Conservation (phyloP, 805 yeast species). For the Myxozyma vanderwaltii region DNA sequence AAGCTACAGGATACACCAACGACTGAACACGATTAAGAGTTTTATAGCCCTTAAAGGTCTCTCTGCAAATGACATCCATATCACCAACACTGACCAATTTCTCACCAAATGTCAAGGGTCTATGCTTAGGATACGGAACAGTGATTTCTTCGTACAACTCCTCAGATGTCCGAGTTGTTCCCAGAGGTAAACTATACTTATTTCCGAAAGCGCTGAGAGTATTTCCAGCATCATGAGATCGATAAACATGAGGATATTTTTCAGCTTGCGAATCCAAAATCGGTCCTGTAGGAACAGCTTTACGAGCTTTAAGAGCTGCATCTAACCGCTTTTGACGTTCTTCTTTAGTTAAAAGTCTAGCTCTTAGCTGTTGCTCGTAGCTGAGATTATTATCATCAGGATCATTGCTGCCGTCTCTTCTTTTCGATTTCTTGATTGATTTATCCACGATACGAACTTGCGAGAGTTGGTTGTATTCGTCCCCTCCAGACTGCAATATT, state of each 20-base stretch:
- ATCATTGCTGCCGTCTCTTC: neutral
- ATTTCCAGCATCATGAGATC: constrained; percentile 65
- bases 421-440: constrained; percentile 3
- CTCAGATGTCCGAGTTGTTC: constrained; percentile 55
- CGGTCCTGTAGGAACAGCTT: constrained; percentile 25
- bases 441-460: constrained; percentile 20
- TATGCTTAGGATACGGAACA: constrained; percentile 72
- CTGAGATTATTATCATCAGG: neutral
- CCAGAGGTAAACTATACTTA: constrained; percentile 75
- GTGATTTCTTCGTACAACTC: constrained; percentile 71
- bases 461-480: constrained; percentile 1
- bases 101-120: constrained; percentile 45
- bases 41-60: constrained; percentile 78
- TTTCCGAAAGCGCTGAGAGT: constrained; percentile 80
- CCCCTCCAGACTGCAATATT: neutral
- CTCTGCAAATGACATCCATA: constrained; percentile 75
- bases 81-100: constrained; percentile 60
- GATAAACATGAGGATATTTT: constrained; percentile 84
- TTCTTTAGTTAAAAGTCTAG: constrained; percentile 28
- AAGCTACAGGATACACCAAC: constrained; percentile 87
- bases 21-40: constrained; percentile 87
- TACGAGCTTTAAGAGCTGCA: constrained; percentile 35
- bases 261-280: constrained; percentile 42
- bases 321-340: constrained; percentile 35
- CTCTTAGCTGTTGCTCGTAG: constrained; percentile 3